Conservation (phyloP, 2,329 filamentous ascomycete species). For the Elsinoe fawcettii region DNA sequence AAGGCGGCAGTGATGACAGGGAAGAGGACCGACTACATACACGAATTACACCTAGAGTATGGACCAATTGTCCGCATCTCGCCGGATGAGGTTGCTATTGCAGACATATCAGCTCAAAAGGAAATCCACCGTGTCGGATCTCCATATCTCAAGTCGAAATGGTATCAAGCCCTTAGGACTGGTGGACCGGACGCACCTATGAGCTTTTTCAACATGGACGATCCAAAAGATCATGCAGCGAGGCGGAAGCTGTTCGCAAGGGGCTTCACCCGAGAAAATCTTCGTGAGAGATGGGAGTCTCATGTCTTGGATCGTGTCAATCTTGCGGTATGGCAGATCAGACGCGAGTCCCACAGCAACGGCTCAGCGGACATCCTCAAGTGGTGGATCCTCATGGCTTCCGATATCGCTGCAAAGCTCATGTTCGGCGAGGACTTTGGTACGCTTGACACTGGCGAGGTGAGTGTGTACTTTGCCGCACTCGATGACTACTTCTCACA, state of each 20-base stretch:
- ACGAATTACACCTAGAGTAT: not conserved
- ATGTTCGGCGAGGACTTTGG: constrained; percentile 35
- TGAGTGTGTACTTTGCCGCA: constrained; percentile 18
- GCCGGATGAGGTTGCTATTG: not conserved
- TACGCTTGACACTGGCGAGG: constrained; percentile 32
- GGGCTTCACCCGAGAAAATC: too few species aligned
- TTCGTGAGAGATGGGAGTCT: too few species aligned
- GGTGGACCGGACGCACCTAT: not conserved
- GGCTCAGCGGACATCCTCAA: constrained; percentile 29
- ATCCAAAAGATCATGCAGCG: too few species aligned
- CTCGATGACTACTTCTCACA: not conserved
- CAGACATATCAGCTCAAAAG: not conserved
- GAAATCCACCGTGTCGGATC: not conserved
- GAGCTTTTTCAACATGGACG: too few species aligned
- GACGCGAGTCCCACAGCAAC: too few species aligned
- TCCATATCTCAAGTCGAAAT: not conserved
- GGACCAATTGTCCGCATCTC: not conserved
- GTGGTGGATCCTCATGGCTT: constrained; percentile 37
- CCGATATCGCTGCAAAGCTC: constrained; percentile 33
- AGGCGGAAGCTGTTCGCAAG: too few species aligned
- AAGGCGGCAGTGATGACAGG: not conserved
- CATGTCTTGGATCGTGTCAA: too few species aligned
- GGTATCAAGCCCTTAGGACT: not conserved
- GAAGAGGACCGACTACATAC: not conserved
- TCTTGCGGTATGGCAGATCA: too few species aligned